These are phyloP conservation scores for Xerophyta viscosa DNA, from an alignment of 106 monocot species.

Conservation along the genomic window DNA sequence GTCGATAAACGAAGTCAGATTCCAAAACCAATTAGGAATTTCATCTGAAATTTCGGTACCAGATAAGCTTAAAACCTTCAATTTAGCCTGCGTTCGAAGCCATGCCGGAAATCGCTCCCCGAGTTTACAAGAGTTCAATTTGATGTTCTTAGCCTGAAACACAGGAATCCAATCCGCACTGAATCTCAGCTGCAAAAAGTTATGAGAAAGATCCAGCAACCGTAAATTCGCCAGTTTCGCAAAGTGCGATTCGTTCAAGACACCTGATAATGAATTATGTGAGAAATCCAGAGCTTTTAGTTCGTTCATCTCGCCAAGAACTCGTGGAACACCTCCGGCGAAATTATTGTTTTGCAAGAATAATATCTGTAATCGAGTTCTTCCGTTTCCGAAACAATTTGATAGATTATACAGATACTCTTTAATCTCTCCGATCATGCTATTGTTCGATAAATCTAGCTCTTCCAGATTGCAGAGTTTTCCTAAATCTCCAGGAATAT, in stretches of 20 bases:
- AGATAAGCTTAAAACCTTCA: neutral
- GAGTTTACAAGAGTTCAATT: neutral
- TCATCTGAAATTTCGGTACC: constrained; percentile 6
- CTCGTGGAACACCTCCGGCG: constrained; percentile 8
- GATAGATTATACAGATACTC: neutral
- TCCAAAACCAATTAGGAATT: constrained; percentile 22
- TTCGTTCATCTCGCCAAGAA: constrained; percentile 6
- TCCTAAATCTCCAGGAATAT: neutral
- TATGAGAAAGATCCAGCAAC: neutral
- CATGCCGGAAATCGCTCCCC: constrained; percentile 18
- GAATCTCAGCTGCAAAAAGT: constrained; percentile 1
- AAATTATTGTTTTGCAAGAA: constrained; percentile 6
- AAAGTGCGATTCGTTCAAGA: constrained; percentile 13
- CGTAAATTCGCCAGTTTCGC: neutral
- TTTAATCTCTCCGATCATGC: neutral
- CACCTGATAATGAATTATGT: neutral
- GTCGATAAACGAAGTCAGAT: neutral
- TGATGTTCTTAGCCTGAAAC: neutral
- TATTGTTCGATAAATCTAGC: neutral
- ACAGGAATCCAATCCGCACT: constrained; percentile 12
- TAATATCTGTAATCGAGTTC: neutral
- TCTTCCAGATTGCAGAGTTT: constrained; percentile 12
- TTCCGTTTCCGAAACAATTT: neutral
- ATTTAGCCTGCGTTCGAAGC: constrained; percentile 1
- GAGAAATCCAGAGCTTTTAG: constrained; percentile 8